Evolutionary conservation across 345 rosid genomes (phyloP), one percentile per base, ranked within the genome.

Genomic region (Hibiscus mutabilis): DNA sequence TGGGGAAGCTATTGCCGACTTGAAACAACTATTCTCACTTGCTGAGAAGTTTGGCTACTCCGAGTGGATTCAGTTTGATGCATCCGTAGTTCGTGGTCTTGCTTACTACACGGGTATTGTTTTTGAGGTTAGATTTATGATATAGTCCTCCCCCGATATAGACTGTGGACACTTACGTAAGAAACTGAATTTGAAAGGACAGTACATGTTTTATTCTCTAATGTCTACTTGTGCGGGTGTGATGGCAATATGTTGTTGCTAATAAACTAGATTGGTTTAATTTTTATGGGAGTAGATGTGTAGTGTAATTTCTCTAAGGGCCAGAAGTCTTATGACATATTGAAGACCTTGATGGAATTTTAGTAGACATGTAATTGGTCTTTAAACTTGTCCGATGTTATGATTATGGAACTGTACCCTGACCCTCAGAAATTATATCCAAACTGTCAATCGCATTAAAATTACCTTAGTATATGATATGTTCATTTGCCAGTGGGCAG

Each of bases 31-130:
- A 31, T 94, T 91, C 79, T 86, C 84, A 21, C 93, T 94, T 66
- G 96, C 91, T 75, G 98, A 94, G 80, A 88, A 82, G 76, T 91
- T 86, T 79, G 98, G 97, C 65, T 91, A 85, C 74, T 85, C 92
- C 6, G 92, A 91, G 60, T 94, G 98, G 97, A 88, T 94, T 77
- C 95, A 90, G 77, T 91, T 94, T 86, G 98, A 94, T 78, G 97
- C 96, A 70, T 94, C 98, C 31, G 80, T 91, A 74, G 98, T 94
- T 31, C 96, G 98, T 40, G 98, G 98, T 74, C 96, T 91, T 70
- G 93, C 98, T 70, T 94, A 94, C 86, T 91, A 94, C 85, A 94
- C 98, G 52, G 96, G 97, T 65, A 85, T 94, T 57, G 98, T 94
- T 49, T 94, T 94, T 19, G 98, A 94, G 98, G 98, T 94, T 73